A percentile compares a stretch with the other conserved stretches of the same genome.
These are phyloP conservation scores for Suillus subluteus DNA, from an alignment of 768 basidiomycete genomes.

Conservation along the genomic window DNA sequence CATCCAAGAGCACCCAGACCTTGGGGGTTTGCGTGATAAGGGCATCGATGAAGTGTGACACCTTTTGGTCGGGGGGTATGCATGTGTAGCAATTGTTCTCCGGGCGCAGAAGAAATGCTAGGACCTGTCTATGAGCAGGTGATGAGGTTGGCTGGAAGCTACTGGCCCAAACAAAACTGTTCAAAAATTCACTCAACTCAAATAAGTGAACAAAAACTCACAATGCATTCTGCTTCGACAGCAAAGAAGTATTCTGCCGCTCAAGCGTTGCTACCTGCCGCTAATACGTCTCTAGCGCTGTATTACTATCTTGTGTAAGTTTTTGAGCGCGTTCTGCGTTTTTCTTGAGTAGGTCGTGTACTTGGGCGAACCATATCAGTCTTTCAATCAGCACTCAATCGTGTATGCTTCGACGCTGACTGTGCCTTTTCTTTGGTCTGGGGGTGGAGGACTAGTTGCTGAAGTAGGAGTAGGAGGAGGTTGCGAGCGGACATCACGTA, in stretches of 20 bases:
- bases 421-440: slow-evolving; percentile 16
- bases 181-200: background rate
- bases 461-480: slow-evolving; percentile 15
- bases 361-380: slow-evolving; percentile 81
- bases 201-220: slow-evolving; percentile 35
- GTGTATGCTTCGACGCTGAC: slow-evolving; percentile 82
- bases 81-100: too few relatives aligned
- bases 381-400: slow-evolving; percentile 85
- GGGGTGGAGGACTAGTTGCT: slow-evolving; percentile 20
- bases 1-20: too few relatives aligned
- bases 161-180: slow-evolving; percentile 1
- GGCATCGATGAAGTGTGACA: too few relatives aligned
- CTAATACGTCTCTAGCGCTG: slow-evolving; percentile 87
- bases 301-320: slow-evolving; percentile 80
- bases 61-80: too few relatives aligned
- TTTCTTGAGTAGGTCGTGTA: slow-evolving; percentile 89
- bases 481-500: slow-evolving; percentile 54
- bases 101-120: too few relatives aligned
- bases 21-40: too few relatives aligned
- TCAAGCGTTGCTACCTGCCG: slow-evolving; percentile 83
- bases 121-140: too few relatives aligned
- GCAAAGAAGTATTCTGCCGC: slow-evolving; percentile 63
- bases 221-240: slow-evolving; percentile 58
- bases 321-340: slow-evolving; percentile 92
- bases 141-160: too few relatives aligned